Conservation (phyloP, 1,139 yeast species). For the Meyerozyma carpophila region DNA sequence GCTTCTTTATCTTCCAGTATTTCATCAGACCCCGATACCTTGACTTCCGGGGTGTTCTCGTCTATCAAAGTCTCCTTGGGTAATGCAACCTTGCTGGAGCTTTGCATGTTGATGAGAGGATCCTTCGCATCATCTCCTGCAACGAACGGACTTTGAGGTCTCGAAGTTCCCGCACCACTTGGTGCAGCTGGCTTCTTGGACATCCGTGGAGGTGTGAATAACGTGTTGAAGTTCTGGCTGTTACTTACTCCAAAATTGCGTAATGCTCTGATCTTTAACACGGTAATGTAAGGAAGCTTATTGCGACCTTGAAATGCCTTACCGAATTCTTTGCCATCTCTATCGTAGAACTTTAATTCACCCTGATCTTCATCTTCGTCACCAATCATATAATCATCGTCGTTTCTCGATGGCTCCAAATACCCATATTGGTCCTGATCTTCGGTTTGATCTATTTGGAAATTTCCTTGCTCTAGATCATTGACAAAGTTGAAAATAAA, state of each 20-base stretch:
- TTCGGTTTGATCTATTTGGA: constrained; percentile 42
- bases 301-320: constrained; percentile 10
- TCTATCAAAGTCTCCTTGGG: constrained; percentile 44
- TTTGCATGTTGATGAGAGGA: constrained; percentile 29
- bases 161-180: constrained; percentile 3
- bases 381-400: constrained; percentile 39
- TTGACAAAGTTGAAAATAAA: constrained; percentile 43
- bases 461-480: constrained; percentile 53
- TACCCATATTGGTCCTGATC: constrained; percentile 20
- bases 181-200: constrained; percentile 10
- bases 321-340: constrained; percentile 12
- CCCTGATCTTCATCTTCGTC: constrained; percentile 42
- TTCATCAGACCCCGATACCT: not conserved
- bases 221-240: constrained; percentile 32
- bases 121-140: constrained; percentile 10
- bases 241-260: constrained; percentile 35
- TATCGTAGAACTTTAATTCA: constrained; percentile 18
- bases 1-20: too few relatives aligned
- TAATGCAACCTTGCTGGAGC: constrained; percentile 25
- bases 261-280: constrained; percentile 46
- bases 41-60: constrained; percentile 8
- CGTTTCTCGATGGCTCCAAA: constrained; percentile 22
- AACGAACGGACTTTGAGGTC: constrained; percentile 10
- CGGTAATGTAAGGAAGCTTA: constrained; percentile 44
- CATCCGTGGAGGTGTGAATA: constrained; percentile 33